phyloP scores from a whole-genome alignment of 1,284 basidiomycete genomes.

The Schizopora paradoxa region DNA sequence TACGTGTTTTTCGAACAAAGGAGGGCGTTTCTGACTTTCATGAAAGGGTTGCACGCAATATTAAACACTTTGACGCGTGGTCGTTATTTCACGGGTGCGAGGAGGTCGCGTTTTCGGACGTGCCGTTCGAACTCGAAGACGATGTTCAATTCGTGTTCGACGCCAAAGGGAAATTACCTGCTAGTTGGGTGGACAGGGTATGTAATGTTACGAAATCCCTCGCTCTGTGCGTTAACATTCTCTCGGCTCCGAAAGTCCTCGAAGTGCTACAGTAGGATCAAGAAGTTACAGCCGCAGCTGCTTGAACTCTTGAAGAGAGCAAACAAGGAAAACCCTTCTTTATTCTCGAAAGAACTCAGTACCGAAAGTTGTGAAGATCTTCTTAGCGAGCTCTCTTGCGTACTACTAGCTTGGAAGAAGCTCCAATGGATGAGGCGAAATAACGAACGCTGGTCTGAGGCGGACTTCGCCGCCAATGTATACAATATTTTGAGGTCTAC shows the following conservation, averaged over 20 bases:
- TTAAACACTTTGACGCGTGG: slow-evolving; percentile 30
- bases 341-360: slow-evolving; percentile 39
- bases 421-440: slow-evolving; percentile 38
- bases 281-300: slow-evolving; percentile 29
- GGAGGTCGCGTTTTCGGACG: slow-evolving; percentile 27
- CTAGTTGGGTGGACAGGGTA: slow-evolving; percentile 27
- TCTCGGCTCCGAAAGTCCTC: slow-evolving; percentile 24
- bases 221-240: neutral
- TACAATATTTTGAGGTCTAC: slow-evolving; percentile 45
- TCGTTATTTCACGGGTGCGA: slow-evolving; percentile 27
- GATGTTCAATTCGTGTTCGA: slow-evolving; percentile 26
- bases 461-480: slow-evolving; percentile 52
- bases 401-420: slow-evolving; percentile 41
- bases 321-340: slow-evolving; percentile 29
- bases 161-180: slow-evolving; percentile 24
- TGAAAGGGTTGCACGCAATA: slow-evolving; percentile 30
- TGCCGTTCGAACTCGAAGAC: slow-evolving; percentile 23
- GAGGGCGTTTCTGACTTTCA: slow-evolving; percentile 31
- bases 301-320: slow-evolving; percentile 37
- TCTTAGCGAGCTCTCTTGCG: slow-evolving; percentile 33
- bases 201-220: neutral
- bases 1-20: slow-evolving; percentile 23
- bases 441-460: slow-evolving; percentile 46
- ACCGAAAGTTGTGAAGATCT: slow-evolving; percentile 25
- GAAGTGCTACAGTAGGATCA: slow-evolving; percentile 24